Evolutionary conservation across 352 stramenopile genomes (phyloP).

Genomic region (Thalassiosira pacifica): DNA sequence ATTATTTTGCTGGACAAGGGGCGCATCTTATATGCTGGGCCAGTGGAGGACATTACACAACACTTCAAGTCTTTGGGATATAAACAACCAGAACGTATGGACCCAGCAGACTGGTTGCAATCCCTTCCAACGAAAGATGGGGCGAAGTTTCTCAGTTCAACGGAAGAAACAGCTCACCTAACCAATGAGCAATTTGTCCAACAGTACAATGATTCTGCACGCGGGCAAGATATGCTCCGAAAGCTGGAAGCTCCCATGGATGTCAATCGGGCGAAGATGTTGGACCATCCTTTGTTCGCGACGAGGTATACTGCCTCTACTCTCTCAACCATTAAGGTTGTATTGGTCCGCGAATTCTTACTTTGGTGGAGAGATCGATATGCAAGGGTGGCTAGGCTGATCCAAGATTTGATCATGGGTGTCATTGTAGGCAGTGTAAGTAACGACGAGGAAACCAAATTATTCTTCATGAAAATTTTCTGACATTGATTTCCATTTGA

Average conservation of each 20-base stretch:
- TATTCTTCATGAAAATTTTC: too few species aligned
- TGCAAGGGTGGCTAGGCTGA: constrained; percentile 55
- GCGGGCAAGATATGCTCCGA: constrained; percentile 57
- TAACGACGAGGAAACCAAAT: too few species aligned
- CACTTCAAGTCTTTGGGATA: constrained; percentile 86
- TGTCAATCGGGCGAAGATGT: constrained; percentile 6
- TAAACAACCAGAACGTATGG: constrained; percentile 78
- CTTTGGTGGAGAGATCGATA: constrained; percentile 78
- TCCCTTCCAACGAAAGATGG: constrained; percentile 74
- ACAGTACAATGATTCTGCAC: constrained; percentile 65
- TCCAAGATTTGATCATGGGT: constrained; percentile 73
- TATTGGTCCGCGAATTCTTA: constrained; percentile 65
- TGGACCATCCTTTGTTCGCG: constrained; percentile 33
- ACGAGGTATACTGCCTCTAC: constrained; percentile 66
- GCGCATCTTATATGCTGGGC: constrained; percentile 93
- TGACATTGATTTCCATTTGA: too few species aligned
- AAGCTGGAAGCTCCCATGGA: constrained; percentile 45
- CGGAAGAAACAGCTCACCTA: constrained; percentile 57
- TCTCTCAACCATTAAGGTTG: constrained; percentile 57
- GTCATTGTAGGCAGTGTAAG: constrained; percentile 66
- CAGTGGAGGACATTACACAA: constrained; percentile 73
- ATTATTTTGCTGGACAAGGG: constrained; percentile 94
- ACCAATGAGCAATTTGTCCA: constrained; percentile 76
- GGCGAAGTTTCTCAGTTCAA: constrained; percentile 55
- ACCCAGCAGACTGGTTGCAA: constrained; percentile 90